Conservation (phyloP, 2,329 filamentous ascomycete genomes). For the Fonsecaea monophora region DNA sequence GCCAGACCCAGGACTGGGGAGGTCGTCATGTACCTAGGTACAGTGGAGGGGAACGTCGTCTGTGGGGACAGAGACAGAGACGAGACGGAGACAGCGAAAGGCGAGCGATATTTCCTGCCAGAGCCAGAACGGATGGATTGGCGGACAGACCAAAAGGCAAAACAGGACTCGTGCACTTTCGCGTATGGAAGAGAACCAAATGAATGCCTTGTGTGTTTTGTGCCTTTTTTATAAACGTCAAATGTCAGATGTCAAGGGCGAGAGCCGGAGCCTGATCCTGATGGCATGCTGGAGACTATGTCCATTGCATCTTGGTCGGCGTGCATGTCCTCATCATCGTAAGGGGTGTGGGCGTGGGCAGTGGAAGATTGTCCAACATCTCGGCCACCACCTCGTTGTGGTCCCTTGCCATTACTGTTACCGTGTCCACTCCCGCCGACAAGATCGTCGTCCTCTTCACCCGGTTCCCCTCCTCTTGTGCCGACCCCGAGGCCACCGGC, state of each 20-base stretch:
- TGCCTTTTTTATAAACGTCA: no score
- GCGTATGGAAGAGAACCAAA: no score
- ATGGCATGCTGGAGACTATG: constrained; percentile 25
- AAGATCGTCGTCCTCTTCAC: not conserved
- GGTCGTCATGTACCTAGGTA: no score
- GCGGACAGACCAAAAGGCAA: no score
- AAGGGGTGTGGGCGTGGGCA: not conserved
- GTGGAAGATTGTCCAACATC: not conserved
- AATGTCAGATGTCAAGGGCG: constrained; percentile 4
- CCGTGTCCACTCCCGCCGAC: not conserved
- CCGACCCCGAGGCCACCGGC: not conserved
- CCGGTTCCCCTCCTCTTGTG: not conserved
- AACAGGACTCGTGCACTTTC: no score
- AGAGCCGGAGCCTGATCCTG: constrained; percentile 6
- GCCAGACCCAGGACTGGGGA: no score
- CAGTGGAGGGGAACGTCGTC: no score
- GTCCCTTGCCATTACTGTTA: not conserved
- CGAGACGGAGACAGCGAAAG: no score
- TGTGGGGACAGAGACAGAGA: no score
- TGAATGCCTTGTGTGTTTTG: no score
- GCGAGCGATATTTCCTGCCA: no score
- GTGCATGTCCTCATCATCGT: constrained; percentile 19
- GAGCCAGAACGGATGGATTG: no score
- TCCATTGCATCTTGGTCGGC: constrained; percentile 29
- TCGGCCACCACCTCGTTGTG: not conserved